Evolutionary conservation across 2,329 filamentous ascomycete species (phyloP).

Genomic region (Verticillium albo-atrum): DNA sequence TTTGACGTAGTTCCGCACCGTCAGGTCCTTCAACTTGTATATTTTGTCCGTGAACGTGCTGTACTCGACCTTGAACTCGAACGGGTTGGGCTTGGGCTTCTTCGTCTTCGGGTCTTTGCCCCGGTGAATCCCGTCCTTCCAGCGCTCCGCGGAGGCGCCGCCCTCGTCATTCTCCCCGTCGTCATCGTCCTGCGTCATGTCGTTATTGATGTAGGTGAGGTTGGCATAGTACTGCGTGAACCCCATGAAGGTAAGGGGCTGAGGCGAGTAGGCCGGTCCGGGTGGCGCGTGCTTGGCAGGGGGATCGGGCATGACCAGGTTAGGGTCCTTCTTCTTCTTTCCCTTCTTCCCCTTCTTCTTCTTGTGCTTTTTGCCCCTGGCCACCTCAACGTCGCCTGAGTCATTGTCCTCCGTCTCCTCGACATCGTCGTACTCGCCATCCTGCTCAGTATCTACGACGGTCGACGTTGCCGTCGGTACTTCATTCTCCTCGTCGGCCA

Average conservation of each 20-base stretch:
- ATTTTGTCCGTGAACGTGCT: slow-evolving; percentile 71
- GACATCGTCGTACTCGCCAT: slow-evolving; percentile 20
- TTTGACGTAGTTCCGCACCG: slow-evolving; percentile 73
- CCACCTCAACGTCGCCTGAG: slow-evolving; percentile 20
- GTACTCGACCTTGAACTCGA: slow-evolving; percentile 81
- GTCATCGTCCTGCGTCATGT: slow-evolving; percentile 37
- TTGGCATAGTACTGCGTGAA: slow-evolving; percentile 95
- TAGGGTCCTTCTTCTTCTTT: slow-evolving; percentile 52
- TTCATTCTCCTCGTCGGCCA: not conserved
- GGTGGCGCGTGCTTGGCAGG: slow-evolving; percentile 71
- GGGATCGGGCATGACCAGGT: slow-evolving; percentile 62
- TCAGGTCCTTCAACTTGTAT: slow-evolving; percentile 77
- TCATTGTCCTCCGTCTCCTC: slow-evolving; percentile 20
- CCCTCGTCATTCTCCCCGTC: slow-evolving; percentile 16
- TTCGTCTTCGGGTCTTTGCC: slow-evolving; percentile 50
- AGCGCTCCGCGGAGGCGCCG: slow-evolving; percentile 34
- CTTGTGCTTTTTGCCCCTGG: slow-evolving; percentile 28
- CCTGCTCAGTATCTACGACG: slow-evolving; percentile 19
- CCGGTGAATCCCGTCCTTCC: slow-evolving; percentile 61
- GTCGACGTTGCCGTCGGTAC: not conserved
- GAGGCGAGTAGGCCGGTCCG: slow-evolving; percentile 85
- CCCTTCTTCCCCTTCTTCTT: slow-evolving; percentile 38
- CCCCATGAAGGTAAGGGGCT: slow-evolving; percentile 71
- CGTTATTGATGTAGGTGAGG: slow-evolving; percentile 82
- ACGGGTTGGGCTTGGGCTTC: slow-evolving; percentile 56